Base-by-base conservation (phyloP, 1,284 basidiomycete species). In the Puccinia coronata region DNA sequence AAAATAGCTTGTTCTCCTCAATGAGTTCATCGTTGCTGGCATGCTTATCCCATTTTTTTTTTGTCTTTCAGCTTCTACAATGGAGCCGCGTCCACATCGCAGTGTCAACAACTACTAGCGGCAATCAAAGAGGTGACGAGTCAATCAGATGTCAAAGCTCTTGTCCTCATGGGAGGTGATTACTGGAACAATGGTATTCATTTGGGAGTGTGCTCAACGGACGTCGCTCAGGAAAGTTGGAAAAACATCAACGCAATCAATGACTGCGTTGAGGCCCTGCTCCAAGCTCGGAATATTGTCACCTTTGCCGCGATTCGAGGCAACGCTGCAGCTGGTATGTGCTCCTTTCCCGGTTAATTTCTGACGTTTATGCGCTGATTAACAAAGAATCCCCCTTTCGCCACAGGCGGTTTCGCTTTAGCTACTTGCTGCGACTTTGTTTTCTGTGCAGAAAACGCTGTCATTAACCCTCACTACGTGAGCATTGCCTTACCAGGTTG, bases 121-220 rank as follows among this genome's bases (percentile, higher is more conserved):
- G 87, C 87, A 0, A 84, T 88, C 12, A 84, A 85, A 61, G 87
- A 87, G 85, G 85, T 87, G 31, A 47, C n/a, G 9, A 20, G 41
- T 49, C 84, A 86, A 3, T 83, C 84, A 1, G 83, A 86, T 14
- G 67, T 79, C 34, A 41, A 41, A 39, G 77, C 65, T 31, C 67
- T 79, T 12, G 49, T 69, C 51, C 39, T 79, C 12, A 79, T 79
- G 77, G 77, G 77, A 16, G 77, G 77, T 39, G 67, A 65, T 23
- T 88, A 88, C 85, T 88, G 88, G 82, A 87, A 86, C 41, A 88
- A 88, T 83, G 88, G 88, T 47, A 87, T 88, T 65, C 87, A 87
- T 14, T 86, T 88, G 67, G 77, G 77, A 34, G 77, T 79, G 59
- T 79, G 77, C 55, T 79, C 77, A 36, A 79, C 67, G 8, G 87